Percentiles rank a stretch among this genome's conserved stretches.
Evolutionary conservation across 2,329 filamentous ascomycete genomes (phyloP).

Genomic region (Fusarium luffae): DNA sequence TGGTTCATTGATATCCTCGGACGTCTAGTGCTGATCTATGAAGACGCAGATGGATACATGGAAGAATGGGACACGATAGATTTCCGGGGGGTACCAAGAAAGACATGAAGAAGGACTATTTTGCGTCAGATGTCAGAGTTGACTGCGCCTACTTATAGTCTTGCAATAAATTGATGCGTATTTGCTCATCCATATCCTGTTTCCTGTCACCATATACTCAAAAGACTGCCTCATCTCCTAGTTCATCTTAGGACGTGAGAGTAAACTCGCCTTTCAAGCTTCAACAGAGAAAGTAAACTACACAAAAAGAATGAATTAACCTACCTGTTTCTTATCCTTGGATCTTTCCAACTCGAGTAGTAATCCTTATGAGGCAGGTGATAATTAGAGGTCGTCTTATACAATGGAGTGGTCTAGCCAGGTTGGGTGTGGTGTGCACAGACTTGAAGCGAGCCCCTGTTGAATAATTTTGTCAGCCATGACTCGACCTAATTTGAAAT

Average conservation of each 20-base stretch:
- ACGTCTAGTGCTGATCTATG: conserved; percentile 4
- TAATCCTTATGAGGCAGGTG: not conserved
- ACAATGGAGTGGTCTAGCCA: conserved; percentile 1
- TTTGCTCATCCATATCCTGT: too few species aligned
- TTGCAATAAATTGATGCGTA: too few species aligned
- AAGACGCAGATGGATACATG: too few species aligned
- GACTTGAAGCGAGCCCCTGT: conserved; percentile 6
- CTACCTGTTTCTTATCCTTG: not conserved
- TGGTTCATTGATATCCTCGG: conserved; percentile 22
- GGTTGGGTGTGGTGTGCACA: conserved; percentile 17
- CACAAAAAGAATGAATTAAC: not conserved
- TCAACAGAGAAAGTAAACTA: not conserved
- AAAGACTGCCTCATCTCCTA: not conserved
- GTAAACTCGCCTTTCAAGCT: not conserved
- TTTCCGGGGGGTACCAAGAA: not conserved
- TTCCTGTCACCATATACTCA: not conserved
- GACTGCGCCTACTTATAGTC: too few species aligned
- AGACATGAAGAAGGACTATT: not conserved
- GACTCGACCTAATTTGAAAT: conserved; percentile 8
- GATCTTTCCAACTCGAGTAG: accelerated
- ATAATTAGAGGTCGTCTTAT: not conserved
- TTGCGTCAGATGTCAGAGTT: too few species aligned
- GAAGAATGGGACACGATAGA: conserved; percentile 5
- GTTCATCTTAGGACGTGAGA: not conserved
- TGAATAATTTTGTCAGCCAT: conserved; percentile 22